These are phyloP conservation scores for Cladosporium sp. DNA, from an alignment of 2,329 filamentous ascomycete species.

Conservation along the genomic window DNA sequence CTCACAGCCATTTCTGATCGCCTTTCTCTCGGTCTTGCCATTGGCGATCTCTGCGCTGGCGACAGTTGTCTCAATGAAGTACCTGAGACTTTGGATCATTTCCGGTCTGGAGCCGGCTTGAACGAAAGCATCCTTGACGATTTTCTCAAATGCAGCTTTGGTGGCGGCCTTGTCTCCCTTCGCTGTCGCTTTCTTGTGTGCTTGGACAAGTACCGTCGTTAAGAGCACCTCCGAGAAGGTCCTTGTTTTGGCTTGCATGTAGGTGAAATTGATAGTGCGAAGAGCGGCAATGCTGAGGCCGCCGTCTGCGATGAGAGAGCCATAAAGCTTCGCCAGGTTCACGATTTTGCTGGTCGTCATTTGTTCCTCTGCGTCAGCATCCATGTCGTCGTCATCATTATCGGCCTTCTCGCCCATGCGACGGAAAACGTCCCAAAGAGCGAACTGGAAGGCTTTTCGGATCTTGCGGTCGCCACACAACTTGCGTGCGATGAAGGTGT, in stretches of 20 bases:
- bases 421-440: slow-evolving; percentile 81
- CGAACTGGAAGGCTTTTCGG: slow-evolving; percentile 81
- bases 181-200: slow-evolving; percentile 38
- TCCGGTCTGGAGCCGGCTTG: slow-evolving; percentile 60
- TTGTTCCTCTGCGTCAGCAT: slow-evolving; percentile 48
- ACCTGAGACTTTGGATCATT: slow-evolving; percentile 70
- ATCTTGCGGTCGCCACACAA: slow-evolving; percentile 71
- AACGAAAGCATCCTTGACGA: slow-evolving; percentile 63
- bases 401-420: slow-evolving; percentile 69
- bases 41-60: slow-evolving; percentile 56
- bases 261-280: slow-evolving; percentile 71
- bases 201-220: slow-evolving; percentile 64
- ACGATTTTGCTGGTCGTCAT: slow-evolving; percentile 57
- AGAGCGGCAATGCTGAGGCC: slow-evolving; percentile 54
- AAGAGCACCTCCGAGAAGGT: slow-evolving; percentile 78
- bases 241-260: slow-evolving; percentile 70
- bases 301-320: slow-evolving; percentile 57
- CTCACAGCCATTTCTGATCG: slow-evolving; percentile 43
- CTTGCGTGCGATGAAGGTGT: slow-evolving; percentile 75
- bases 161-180: slow-evolving; percentile 37
- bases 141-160: slow-evolving; percentile 45
- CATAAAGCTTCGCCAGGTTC: slow-evolving; percentile 65
- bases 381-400: slow-evolving; percentile 53
- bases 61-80: slow-evolving; percentile 74
- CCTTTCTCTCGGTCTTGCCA: slow-evolving; percentile 48